phyloP scores from a whole-genome alignment of 345 rosid genomes.

The Bruguiera gymnorhiza region DNA sequence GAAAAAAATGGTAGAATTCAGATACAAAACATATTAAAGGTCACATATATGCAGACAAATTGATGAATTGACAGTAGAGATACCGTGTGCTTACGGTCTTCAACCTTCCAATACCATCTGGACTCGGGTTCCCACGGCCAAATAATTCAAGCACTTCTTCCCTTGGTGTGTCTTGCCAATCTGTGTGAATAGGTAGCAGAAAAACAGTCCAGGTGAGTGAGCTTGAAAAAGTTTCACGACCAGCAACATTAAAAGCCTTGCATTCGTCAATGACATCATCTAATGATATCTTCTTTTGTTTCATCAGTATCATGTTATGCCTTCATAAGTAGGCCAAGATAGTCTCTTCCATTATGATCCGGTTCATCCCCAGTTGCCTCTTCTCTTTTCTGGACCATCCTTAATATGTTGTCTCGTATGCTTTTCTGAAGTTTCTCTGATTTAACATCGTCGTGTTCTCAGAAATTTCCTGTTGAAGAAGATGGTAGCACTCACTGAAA shows the following conservation, averaged over 20 bases:
- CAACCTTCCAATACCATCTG: background rate
- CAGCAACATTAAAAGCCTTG: constrained; percentile 35
- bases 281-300: constrained; percentile 11
- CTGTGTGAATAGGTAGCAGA: constrained; percentile 31
- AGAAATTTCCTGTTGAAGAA: constrained; percentile 22
- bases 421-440: background rate
- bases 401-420: background rate
- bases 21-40: background rate
- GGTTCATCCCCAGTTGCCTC: constrained; percentile 6
- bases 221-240: constrained; percentile 31
- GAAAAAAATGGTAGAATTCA: background rate
- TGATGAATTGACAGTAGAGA: background rate
- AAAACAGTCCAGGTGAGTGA: constrained; percentile 35
- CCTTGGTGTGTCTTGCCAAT: constrained; percentile 39
- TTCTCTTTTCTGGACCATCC: constrained; percentile 21
- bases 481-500: background rate
- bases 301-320: constrained; percentile 14
- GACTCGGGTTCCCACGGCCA: background rate
- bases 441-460: constrained; percentile 5
- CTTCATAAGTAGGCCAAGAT: constrained; percentile 30
- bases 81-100: constrained; percentile 19
- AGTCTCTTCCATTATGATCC: constrained; percentile 29
- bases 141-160: background rate
- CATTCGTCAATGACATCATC: constrained; percentile 38
- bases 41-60: background rate